phyloP scores from a whole-genome alignment of 441 rosid species.

The Syzygium malaccense region DNA sequence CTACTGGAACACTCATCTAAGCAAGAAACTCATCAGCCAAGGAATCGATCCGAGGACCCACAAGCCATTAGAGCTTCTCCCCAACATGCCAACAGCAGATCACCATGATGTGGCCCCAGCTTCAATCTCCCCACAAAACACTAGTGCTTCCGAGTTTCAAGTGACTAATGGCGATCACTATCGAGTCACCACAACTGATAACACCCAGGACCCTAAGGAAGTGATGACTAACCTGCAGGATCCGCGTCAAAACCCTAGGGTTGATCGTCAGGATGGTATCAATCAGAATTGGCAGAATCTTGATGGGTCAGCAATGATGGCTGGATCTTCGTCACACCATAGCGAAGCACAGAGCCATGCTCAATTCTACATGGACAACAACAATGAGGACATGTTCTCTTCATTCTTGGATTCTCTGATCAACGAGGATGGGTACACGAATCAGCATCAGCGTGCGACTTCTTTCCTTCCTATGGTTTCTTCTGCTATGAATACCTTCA shows the following conservation, averaged over 20 bases:
- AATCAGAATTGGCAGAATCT: not conserved
- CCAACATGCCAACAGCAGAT: not conserved
- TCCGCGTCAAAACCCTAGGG: not conserved
- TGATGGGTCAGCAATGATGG: not conserved
- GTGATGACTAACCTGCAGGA: not conserved
- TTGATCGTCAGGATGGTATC: not conserved
- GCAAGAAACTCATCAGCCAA: slow-evolving; percentile 13
- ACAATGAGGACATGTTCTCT: slow-evolving; percentile 5
- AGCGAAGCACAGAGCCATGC: not conserved
- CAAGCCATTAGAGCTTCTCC: not conserved
- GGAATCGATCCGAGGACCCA: slow-evolving; percentile 12
- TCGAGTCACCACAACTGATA: not conserved
- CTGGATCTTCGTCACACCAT: not conserved
- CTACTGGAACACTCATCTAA: slow-evolving; percentile 9
- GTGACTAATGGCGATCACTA: not conserved
- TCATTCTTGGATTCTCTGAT: slow-evolving; percentile 6
- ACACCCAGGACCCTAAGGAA: not conserved
- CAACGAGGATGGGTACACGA: not conserved
- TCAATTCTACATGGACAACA: not conserved
- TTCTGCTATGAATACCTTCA: not conserved
- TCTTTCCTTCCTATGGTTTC: not conserved
- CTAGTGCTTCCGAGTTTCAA: not conserved
- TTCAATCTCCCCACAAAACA: not conserved
- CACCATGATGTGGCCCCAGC: not conserved
- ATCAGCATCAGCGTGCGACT: not conserved